phyloP scores from a whole-genome alignment of 495 filamentous ascomycete species.

The Aspergillus avenaceus region DNA sequence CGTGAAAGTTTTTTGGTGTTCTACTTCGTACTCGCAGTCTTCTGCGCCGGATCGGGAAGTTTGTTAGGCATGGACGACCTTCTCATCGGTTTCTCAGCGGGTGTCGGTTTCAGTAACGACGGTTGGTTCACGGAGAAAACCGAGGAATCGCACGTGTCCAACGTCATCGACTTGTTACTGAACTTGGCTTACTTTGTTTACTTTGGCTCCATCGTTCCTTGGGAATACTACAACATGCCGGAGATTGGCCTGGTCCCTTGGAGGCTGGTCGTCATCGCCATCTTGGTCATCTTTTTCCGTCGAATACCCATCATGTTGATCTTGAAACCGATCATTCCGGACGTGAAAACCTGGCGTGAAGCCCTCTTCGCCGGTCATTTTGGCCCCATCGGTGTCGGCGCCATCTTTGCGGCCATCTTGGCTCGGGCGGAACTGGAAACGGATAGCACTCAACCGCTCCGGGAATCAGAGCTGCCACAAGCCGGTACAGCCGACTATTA shows the following conservation, averaged over 20 bases:
- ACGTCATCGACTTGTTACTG: slow-evolving; percentile 96
- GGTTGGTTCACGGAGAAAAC: slow-evolving; percentile 99
- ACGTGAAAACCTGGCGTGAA: slow-evolving; percentile 98
- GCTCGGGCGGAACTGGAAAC: slow-evolving; percentile 84
- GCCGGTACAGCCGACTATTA: slow-evolving; percentile 53
- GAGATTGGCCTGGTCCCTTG: slow-evolving; percentile 73
- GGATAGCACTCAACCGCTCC: slow-evolving; percentile 65
- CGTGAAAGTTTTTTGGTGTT: slow-evolving; percentile 97
- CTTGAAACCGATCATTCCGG: slow-evolving; percentile 89
- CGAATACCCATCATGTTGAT: slow-evolving; percentile 94
- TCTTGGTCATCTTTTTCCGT: slow-evolving; percentile 93
- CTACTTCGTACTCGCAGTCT: slow-evolving; percentile 95
- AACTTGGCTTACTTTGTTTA: slow-evolving; percentile 99
- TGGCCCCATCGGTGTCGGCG: slow-evolving; percentile 95
- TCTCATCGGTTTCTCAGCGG: slow-evolving; percentile 91
- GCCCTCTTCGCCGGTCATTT: slow-evolving; percentile 98
- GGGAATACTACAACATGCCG: slow-evolving; percentile 76
- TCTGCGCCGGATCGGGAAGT: slow-evolving; percentile 92
- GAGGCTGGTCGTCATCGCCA: slow-evolving; percentile 81
- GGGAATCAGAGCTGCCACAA: slow-evolving; percentile 55
- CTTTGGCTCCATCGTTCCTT: slow-evolving; percentile 94
- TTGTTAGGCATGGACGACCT: slow-evolving; percentile 92
- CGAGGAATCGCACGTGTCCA: slow-evolving; percentile 96
- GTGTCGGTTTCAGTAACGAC: slow-evolving; percentile 97
- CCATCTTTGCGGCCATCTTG: slow-evolving; percentile 91